Evolutionary conservation across 2,329 filamentous ascomycete genomes (phyloP).

Genomic region (Apiospora marii): DNA sequence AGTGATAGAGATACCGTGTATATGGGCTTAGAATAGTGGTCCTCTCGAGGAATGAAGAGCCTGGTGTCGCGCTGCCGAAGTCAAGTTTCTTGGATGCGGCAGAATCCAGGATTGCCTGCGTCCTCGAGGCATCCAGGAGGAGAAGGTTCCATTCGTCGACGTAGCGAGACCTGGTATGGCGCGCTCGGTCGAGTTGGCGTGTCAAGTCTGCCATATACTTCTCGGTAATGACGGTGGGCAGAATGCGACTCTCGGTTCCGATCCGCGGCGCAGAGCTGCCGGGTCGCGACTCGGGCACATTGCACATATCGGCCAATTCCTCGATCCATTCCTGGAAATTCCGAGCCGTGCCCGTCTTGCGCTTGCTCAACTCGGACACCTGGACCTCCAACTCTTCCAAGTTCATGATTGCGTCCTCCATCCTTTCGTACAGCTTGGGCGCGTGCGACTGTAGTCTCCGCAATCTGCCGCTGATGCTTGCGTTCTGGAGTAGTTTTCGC

Average conservation of each 20-base stretch:
- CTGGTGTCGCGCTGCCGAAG: constrained; percentile 68
- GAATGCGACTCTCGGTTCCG: constrained; percentile 52
- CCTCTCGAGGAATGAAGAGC: constrained; percentile 61
- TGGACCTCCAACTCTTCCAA: constrained; percentile 84
- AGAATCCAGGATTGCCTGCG: constrained; percentile 86
- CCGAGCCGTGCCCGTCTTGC: constrained; percentile 79
- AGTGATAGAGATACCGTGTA: constrained; percentile 80
- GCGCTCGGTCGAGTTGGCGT: constrained; percentile 79
- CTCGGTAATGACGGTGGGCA: constrained; percentile 89
- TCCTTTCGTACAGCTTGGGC: constrained; percentile 82
- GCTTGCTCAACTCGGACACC: constrained; percentile 78
- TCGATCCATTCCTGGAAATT: constrained; percentile 95
- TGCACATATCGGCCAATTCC: constrained; percentile 82
- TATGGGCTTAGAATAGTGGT: constrained; percentile 77
- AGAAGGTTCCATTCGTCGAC: constrained; percentile 85
- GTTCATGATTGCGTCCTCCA: constrained; percentile 82
- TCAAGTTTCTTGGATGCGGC: constrained; percentile 81
- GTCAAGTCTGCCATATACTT: constrained; percentile 92
- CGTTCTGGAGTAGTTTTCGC: constrained; percentile 78
- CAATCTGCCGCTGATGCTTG: constrained; percentile 77
- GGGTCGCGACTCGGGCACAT: constrained; percentile 68
- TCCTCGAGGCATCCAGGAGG: constrained; percentile 75
- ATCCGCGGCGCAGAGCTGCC: constrained; percentile 50
- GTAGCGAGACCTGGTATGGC: constrained; percentile 84
- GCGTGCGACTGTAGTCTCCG: constrained; percentile 80